Base-by-base conservation (phyloP, 768 basidiomycete genomes). In the Trametes coccinea region DNA sequence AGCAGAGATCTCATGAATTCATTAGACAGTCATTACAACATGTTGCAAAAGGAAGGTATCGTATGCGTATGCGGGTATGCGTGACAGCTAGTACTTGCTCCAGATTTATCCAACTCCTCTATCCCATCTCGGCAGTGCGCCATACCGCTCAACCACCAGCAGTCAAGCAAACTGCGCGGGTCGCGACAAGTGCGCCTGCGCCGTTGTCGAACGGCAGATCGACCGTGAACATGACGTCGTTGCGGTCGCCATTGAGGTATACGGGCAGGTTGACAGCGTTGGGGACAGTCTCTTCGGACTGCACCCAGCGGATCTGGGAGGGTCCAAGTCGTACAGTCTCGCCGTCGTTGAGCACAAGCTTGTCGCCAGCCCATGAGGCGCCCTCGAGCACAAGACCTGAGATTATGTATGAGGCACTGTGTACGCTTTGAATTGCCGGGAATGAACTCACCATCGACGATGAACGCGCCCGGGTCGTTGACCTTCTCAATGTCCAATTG, bases 181-280 rank as follows among this genome's bases (percentile, higher is more conserved):
- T 95, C 31, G 92, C 86, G 10, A 93, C 90, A 65, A 92, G 73
- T 40, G 87, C 79, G 33, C 85, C 81, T 0, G 86, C 85, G 44
- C 79, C 82, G 62, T 74, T 80, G 62, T 89, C 89, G 66, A 93
- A 89, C 17, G 90, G 89, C 59, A 98, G 73, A 67, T 92, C 84
- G 39, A 96, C 88, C 1, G 91, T 93, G 78, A 97, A 95, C 69
- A 98, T 76, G 37, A 96, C 91, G 69, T 94, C 92, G 71, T 86
- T 90, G 53, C 95, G 84, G 76, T 93, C 90, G 65, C 82, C 80
- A 75, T 98, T 97, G 71, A 98, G 83, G 74, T 97, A 98, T 46
- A 97, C 92, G 0, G 95, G 96, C 22, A 98, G 77, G 65, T 88
- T 90, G 69, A 95, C 90, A 57, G 84, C 67, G 53, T 75, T 76